phyloP scores from a whole-genome alignment of 768 basidiomycete species.

The Termitomyces eurrhizus region DNA sequence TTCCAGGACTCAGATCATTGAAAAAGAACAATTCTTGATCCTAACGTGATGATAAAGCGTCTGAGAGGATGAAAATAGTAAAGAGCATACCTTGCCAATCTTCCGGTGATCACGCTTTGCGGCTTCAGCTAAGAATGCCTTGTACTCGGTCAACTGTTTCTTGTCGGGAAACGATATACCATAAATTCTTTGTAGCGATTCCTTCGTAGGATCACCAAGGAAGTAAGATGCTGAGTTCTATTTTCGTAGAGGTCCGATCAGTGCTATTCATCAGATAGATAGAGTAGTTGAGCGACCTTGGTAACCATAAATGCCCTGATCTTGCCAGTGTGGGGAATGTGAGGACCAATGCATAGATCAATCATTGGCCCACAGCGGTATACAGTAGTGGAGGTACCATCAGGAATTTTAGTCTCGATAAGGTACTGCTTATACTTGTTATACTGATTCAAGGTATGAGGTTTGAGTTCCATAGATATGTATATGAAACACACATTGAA shows the following conservation, averaged over 20 bases:
- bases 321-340: constrained; percentile 95
- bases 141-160: constrained; percentile 93
- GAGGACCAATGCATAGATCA: constrained; percentile 94
- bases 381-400: constrained; percentile 94
- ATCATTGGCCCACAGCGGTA: constrained; percentile 99
- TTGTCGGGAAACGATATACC: constrained; percentile 99
- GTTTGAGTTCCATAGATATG: not conserved
- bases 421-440: constrained; percentile 98
- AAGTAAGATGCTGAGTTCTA: constrained; percentile 98
- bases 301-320: constrained; percentile 98
- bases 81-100: constrained; percentile 69
- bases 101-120: constrained; percentile 97
- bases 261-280: not conserved
- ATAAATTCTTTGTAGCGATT: constrained; percentile 93
- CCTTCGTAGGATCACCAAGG: constrained; percentile 89
- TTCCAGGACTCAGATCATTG: constrained; percentile 94
- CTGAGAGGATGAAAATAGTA: not conserved
- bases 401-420: constrained; percentile 92
- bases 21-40: constrained; percentile 99
- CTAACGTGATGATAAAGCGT: constrained; percentile 25
- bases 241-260: constrained; percentile 1
- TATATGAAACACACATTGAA: constrained; percentile 63
- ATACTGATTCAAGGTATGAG: constrained; percentile 53
- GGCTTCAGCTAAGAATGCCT: constrained; percentile 92
- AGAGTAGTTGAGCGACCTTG: constrained; percentile 51